Base-by-base conservation (phyloP, 2,329 filamentous ascomycete species). In the Epichloe brachyelytri region DNA sequence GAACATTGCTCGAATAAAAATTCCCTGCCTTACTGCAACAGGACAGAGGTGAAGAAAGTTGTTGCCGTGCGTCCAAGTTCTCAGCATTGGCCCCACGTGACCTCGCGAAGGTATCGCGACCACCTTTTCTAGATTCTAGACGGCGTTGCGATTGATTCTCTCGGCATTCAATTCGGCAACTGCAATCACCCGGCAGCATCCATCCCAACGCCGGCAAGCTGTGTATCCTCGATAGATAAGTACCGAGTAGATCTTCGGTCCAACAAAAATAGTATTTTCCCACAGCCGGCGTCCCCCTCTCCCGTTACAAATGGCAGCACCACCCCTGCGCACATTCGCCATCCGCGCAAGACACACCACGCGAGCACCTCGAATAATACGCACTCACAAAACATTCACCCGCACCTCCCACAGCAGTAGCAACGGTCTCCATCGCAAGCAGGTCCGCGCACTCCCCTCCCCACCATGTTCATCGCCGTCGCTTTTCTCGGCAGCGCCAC, bases 401-500 rank as follows among this genome's bases (percentile, higher is more conserved):
- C 12, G 33, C n/a, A 20, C n/a, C 36, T n/a, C n/a, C 2, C 14
- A 34, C 30, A 11, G 17, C 50, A 43, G n/a, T 19, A 6, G 17
- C 20, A n/a, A 22, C 43, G 1, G n/a, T 10, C 17, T 11, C n/a
- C 34, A n/a, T 19, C 46, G 6, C 62, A 52, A 78, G 43, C 49
- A 61, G 53, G 55, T 65, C 19, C 58, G 60, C 2, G 47, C 54
- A 2, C 39, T 59, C 0, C 55, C 63, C 6, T 56, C 62, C 5
- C 26, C 26, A 3, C 26, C 26, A 43, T 60, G 5, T 17, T 65
- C 30, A 45, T 62, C 3, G 37, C 56, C 2, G 48, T 57, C 4
- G 43, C 60, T 5, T 3, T 65, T 36, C 48, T 66, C 34, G 57
- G 56, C 39, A 55, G 59, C 15, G 40, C 57, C 3, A 64, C 63